Conservation (phyloP, 192 early-diverging fungal species). For the Paraglomus occultum region DNA sequence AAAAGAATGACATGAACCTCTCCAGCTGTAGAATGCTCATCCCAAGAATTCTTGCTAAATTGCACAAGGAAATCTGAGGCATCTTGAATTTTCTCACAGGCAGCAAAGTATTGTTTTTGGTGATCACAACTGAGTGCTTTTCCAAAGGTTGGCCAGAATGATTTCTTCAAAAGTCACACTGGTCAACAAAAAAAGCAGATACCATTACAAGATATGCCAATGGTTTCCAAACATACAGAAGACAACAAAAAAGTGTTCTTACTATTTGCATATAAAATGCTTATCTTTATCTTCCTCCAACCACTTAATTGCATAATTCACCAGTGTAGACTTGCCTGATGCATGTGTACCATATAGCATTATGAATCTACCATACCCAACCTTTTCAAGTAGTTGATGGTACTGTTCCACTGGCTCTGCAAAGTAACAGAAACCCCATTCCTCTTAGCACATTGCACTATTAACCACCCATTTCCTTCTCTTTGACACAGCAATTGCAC, state of each 20-base stretch:
- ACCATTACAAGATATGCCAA: no score
- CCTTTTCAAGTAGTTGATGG: neutral
- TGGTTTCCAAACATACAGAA: no score
- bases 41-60: neutral
- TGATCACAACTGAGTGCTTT: neutral
- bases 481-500: neutral
- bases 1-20: conserved; percentile 21
- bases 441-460: neutral
- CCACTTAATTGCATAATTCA: no score
- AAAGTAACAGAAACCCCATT: conserved; percentile 2
- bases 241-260: no score
- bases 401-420: neutral
- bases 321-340: conserved; percentile 10
- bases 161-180: conserved; percentile 20
- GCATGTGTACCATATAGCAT: conserved; percentile 4
- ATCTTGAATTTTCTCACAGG: no score
- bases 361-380: neutral
- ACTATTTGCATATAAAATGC: no score
- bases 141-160: conserved; percentile 15
- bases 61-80: neutral
- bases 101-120: no score
- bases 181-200: no score
- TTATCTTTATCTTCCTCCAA: no score
- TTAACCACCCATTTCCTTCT: conserved; percentile 7
- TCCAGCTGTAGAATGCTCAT: no score